Evolutionary conservation across 2,329 filamentous ascomycete genomes (phyloP).

Genomic region (Colletotrichum lupini): DNA sequence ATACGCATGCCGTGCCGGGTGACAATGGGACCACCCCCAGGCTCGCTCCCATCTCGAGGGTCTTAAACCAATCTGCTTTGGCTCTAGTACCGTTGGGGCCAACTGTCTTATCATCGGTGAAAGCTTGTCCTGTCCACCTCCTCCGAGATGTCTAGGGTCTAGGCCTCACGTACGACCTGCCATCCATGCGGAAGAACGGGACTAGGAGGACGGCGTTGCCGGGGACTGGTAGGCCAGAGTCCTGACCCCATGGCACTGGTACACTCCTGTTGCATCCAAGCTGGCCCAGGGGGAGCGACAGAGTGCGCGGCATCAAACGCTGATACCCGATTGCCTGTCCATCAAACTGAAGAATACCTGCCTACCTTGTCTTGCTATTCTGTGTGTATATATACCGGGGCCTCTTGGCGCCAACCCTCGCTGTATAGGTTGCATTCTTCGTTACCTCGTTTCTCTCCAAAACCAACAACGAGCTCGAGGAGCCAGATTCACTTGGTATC

Average conservation of each 20-base stretch:
- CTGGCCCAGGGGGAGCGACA: background rate
- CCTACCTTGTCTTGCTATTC: background rate
- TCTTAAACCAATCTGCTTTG: background rate
- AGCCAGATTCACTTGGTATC: background rate
- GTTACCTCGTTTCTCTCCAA: background rate
- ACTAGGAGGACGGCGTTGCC: constrained; percentile 2
- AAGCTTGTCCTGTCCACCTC: constrained; percentile 22
- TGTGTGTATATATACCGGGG: constrained; percentile 15
- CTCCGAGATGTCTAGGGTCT: constrained; percentile 15
- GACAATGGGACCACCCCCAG: constrained; percentile 8
- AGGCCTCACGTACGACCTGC: background rate
- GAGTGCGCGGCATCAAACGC: background rate
- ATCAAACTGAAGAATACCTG: background rate
- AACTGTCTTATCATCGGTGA: constrained; percentile 19
- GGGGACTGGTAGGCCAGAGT: background rate
- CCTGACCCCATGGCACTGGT: constrained; percentile 15
- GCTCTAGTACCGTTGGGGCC: background rate
- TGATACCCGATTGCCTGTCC: background rate
- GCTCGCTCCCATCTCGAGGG: background rate
- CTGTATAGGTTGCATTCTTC: background rate
- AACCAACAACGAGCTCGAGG: background rate
- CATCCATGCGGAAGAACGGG: background rate
- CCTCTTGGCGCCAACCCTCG: background rate
- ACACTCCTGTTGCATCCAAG: constrained; percentile 6
- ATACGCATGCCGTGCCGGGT: constrained; percentile 18